phyloP scores from a whole-genome alignment of 331 rosid genomes.

The Spiraea crenata region DNA sequence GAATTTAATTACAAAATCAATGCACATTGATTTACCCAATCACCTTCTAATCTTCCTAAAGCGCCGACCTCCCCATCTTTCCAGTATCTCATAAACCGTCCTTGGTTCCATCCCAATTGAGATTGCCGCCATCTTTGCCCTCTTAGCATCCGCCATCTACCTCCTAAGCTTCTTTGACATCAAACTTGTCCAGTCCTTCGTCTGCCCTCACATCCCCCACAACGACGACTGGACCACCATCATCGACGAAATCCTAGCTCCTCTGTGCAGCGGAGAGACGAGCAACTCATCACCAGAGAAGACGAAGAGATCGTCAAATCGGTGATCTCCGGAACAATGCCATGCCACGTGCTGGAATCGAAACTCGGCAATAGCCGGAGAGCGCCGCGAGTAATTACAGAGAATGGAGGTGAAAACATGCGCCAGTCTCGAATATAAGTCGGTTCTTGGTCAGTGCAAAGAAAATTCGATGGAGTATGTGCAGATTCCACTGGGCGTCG shows the following conservation, averaged over 20 bases:
- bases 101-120: conserved; percentile 8
- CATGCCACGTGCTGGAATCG: conserved; percentile 50
- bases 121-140: conserved; percentile 37
- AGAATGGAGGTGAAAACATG: conserved; percentile 38
- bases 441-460: conserved; percentile 68
- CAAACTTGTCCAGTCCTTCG: conserved; percentile 35
- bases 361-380: conserved; percentile 45
- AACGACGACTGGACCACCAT: conserved; percentile 19
- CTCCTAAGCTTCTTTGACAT: conserved; percentile 58
- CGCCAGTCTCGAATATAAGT: conserved; percentile 53
- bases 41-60: too few relatives aligned
- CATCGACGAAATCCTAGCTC: neutral
- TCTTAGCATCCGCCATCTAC: conserved; percentile 52
- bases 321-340: conserved; percentile 39
- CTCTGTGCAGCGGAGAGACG: neutral
- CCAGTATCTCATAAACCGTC: too few relatives aligned
- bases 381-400: conserved; percentile 50
- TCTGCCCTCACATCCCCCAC: conserved; percentile 18
- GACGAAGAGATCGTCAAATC: conserved; percentile 43
- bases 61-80: too few relatives aligned
- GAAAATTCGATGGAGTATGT: conserved; percentile 66
- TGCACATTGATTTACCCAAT: too few relatives aligned
- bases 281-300: conserved; percentile 6
- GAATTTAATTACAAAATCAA: too few relatives aligned
- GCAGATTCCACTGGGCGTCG: conserved; percentile 69